phyloP scores from a whole-genome alignment of 208 protist genomes.

The Tritrichomonas musculus region DNA sequence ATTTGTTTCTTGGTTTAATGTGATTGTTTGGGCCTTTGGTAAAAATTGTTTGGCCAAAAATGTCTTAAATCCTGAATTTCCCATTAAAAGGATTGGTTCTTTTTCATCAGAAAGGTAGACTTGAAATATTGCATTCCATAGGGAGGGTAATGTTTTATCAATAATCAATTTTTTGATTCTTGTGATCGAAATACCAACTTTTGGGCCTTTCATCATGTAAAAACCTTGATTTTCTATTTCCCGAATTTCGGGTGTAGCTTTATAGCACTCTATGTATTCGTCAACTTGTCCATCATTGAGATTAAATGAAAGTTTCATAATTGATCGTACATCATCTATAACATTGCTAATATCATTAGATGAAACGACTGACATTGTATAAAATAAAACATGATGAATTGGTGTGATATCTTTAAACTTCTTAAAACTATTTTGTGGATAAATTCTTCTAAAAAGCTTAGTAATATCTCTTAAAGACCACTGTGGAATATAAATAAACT shows the following conservation, averaged over 20 bases:
- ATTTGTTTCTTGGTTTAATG: neutral
- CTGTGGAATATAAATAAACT: neutral
- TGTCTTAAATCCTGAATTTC: neutral
- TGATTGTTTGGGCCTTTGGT: neutral
- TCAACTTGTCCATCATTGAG: neutral
- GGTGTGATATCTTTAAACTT: neutral
- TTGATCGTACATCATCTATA: neutral
- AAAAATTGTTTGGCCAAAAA: neutral
- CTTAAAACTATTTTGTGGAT: neutral
- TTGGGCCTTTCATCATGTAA: neutral
- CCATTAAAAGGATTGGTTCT: neutral
- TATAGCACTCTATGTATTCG: neutral
- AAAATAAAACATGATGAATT: neutral
- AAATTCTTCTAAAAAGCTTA: neutral
- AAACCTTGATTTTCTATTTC: neutral
- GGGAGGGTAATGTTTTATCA: too few species aligned
- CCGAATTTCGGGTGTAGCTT: neutral
- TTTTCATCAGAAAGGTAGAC: neutral
- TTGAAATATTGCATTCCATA: neutral
- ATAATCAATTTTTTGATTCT: too few species aligned
- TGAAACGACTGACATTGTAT: neutral
- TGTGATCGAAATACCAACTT: neutral
- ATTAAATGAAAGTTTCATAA: neutral
- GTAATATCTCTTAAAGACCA: neutral
- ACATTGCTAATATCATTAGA: neutral